Conservation (phyloP, 163 green algal genomes). For the Botryococcus braunii region DNA sequence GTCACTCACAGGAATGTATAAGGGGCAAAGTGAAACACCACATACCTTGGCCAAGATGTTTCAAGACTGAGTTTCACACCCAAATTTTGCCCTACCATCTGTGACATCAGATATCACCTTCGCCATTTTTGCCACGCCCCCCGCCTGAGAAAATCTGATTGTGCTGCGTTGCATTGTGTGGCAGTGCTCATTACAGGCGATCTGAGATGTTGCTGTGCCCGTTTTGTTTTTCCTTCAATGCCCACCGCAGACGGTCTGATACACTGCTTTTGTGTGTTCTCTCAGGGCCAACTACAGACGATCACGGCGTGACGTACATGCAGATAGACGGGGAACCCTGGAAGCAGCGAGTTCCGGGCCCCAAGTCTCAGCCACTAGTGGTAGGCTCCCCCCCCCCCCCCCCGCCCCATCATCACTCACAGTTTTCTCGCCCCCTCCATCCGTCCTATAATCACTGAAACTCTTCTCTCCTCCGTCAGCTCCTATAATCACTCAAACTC, state of each 20-base stretch:
- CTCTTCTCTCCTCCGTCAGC: neutral
- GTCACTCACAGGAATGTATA: too few relatives aligned
- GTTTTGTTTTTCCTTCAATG: neutral
- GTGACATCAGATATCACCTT: too few relatives aligned
- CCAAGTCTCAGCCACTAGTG: conserved; percentile 9
- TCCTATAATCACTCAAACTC: neutral
- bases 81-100: too few relatives aligned
- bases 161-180: too few relatives aligned
- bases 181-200: too few relatives aligned
- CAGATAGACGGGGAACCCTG: conserved; percentile 58
- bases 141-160: too few relatives aligned
- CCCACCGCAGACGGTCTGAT: neutral
- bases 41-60: too few relatives aligned
- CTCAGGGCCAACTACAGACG: neutral
- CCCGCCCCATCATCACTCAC: neutral
- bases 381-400: neutral
- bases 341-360: conserved; percentile 35
- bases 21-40: too few relatives aligned
- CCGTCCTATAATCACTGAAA: neutral
- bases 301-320: conserved; percentile 29
- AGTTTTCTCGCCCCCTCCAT: too few relatives aligned
- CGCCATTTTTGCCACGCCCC: too few relatives aligned
- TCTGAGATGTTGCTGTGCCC: too few relatives aligned
- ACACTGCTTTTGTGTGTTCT: neutral
- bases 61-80: too few relatives aligned